Evolutionary conservation across 768 basidiomycete genomes (phyloP).

Genomic region (Asterophora parasitica): DNA sequence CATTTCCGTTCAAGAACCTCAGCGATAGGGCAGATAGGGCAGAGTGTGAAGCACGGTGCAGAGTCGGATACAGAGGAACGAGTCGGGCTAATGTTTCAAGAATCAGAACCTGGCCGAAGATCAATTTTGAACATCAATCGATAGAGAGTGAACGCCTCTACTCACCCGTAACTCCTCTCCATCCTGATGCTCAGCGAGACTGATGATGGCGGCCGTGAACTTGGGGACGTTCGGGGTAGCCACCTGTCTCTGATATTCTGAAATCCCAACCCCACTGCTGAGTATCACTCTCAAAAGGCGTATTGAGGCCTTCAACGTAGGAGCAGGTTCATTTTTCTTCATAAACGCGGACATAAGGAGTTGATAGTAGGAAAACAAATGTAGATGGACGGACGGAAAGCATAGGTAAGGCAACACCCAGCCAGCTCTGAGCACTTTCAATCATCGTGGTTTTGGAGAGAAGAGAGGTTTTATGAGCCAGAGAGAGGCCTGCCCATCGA

Average conservation of each 20-base stretch:
- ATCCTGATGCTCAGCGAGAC: conserved; percentile 45
- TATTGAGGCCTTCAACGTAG: conserved; percentile 59
- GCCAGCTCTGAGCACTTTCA: conserved; percentile 71
- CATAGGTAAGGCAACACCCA: conserved; percentile 56
- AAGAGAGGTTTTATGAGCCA: conserved; percentile 62
- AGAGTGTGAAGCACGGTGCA: conserved; percentile 52
- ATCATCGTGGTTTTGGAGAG: conserved; percentile 57
- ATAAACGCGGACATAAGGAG: conserved; percentile 20
- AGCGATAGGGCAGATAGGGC: conserved; percentile 51
- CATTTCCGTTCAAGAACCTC: conserved; percentile 51
- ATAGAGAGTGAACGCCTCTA: background rate
- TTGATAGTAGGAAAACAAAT: conserved; percentile 12
- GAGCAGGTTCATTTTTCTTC: conserved; percentile 66
- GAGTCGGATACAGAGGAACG: conserved; percentile 61
- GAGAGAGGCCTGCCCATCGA: conserved; percentile 75
- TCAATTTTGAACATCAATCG: background rate
- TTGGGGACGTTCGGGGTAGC: conserved; percentile 69
- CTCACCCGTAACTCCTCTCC: conserved; percentile 55
- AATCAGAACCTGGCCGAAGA: conserved; percentile 34
- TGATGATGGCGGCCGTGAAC: conserved; percentile 54
- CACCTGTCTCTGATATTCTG: conserved; percentile 81
- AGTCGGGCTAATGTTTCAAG: conserved; percentile 49
- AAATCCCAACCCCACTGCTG: conserved; percentile 49
- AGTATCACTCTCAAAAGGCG: conserved; percentile 62
- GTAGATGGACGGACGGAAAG: conserved; percentile 57